Evolutionary conservation across 371 early-diverging fungal species (phyloP).

Genomic region (Basidiobolus meristosporus): DNA sequence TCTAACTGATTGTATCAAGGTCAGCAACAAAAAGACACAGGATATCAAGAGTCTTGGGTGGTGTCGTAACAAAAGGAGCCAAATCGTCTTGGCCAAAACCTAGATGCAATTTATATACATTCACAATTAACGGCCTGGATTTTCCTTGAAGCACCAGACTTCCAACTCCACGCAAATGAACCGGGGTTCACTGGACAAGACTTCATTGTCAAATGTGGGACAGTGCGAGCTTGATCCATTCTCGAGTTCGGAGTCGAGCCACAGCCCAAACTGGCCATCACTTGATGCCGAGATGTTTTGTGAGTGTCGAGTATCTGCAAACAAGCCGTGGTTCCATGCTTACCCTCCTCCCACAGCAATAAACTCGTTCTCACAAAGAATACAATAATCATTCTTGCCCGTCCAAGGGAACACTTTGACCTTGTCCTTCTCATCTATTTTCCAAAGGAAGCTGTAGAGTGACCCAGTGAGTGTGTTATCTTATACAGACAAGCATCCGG

Average conservation of each 20-base stretch:
- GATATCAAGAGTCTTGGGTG: too few species aligned
- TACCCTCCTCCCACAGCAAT: conserved; percentile 87
- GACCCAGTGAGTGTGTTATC: too few species aligned
- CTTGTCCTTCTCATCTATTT: conserved; percentile 4
- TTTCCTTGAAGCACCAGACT: conserved; percentile 2
- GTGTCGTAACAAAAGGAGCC: too few species aligned
- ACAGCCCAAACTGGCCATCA: conserved; percentile 75
- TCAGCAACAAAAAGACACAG: too few species aligned
- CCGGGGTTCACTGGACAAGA: background rate
- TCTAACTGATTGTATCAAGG: too few species aligned
- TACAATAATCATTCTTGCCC: conserved; percentile 77
- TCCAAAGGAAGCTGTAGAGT: conserved; percentile 1
- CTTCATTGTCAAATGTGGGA: conserved; percentile 65
- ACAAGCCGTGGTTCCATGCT: conserved; percentile 1
- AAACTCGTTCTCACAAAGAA: conserved; percentile 59
- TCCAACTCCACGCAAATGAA: conserved; percentile 5
- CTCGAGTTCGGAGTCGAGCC: conserved; percentile 71
- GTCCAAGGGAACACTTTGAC: conserved; percentile 62
- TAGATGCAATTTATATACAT: too few species aligned
- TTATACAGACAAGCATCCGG: too few species aligned
- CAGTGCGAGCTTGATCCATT: conserved; percentile 64
- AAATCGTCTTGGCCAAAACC: too few species aligned
- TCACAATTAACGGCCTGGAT: too few species aligned
- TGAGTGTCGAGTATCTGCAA: background rate
- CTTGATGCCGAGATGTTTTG: conserved; percentile 8